These are phyloP conservation scores for Lippia alba DNA, from an alignment of 305 asterid genomes.

Conservation along the genomic window DNA sequence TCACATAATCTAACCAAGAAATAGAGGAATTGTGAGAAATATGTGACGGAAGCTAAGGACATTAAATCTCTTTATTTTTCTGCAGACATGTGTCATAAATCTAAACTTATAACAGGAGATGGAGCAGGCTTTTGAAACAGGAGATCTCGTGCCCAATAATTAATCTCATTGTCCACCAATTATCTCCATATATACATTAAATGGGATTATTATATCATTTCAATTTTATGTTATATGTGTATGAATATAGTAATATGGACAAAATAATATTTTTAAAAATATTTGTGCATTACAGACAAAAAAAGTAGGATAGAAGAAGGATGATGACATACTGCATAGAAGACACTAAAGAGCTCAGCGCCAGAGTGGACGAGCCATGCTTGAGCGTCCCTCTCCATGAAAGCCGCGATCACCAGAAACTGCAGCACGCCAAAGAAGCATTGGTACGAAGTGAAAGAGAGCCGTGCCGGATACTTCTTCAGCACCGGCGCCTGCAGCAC, in stretches of 20 bases:
- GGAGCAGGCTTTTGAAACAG: too few species aligned
- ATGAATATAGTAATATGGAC: too few species aligned
- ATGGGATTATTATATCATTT: conserved; percentile 1
- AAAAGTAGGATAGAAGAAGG: neutral
- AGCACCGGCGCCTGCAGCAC: conserved; percentile 92
- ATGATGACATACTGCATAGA: conserved; percentile 75
- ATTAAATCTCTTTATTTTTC: too few species aligned
- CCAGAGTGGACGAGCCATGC: conserved; percentile 95
- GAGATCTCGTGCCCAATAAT: too few species aligned
- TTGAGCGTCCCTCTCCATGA: conserved; percentile 73
- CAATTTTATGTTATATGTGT: too few species aligned
- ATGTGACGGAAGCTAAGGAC: too few species aligned
- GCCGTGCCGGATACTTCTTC: conserved; percentile 90
- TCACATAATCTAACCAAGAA: too few species aligned
- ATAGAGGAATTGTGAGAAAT: too few species aligned
- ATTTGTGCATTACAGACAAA: neutral
- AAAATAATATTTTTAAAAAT: too few species aligned
- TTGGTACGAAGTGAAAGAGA: conserved; percentile 88
- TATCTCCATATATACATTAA: neutral
- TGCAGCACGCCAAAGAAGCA: conserved; percentile 90
- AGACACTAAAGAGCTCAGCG: conserved; percentile 88
- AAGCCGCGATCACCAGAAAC: conserved; percentile 81
- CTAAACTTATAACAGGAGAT: too few species aligned
- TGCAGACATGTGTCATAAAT: too few species aligned
- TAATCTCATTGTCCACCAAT: conserved; percentile 24